Percentiles rank a stretch among this genome's conserved stretches.
These are phyloP conservation scores for Salix koriyanagi DNA, from an alignment of 345 rosid genomes.

Conservation along the genomic window DNA sequence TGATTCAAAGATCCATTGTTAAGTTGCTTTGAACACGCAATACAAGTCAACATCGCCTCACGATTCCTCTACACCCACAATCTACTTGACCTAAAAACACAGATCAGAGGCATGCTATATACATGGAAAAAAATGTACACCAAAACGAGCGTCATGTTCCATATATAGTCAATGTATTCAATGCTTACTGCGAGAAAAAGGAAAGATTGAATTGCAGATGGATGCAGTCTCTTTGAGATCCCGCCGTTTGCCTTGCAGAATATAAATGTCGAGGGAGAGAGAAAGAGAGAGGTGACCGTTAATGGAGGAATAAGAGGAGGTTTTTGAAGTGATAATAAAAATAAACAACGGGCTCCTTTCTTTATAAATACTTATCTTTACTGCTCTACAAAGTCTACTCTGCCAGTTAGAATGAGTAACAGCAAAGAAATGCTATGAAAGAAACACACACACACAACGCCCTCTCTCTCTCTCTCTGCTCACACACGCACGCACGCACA, in stretches of 20 bases:
- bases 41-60: slow-evolving; percentile 75
- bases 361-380: neutral
- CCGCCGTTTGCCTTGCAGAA: neutral
- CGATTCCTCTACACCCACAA: neutral
- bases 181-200: slow-evolving; percentile 7
- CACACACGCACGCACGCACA: too few relatives aligned
- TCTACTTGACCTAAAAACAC: slow-evolving; percentile 15
- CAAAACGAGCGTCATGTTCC: neutral
- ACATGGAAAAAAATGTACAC: neutral
- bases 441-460: neutral
- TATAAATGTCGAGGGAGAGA: neutral
- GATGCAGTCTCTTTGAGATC: slow-evolving; percentile 8
- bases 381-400: neutral
- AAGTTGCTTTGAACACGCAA: slow-evolving; percentile 78
- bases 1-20: slow-evolving; percentile 54
- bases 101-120: slow-evolving; percentile 25
- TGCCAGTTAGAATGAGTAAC: slow-evolving; percentile 19
- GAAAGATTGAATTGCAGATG: neutral
- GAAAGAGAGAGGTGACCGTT: slow-evolving; percentile 37
- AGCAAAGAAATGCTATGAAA: slow-evolving; percentile 14
- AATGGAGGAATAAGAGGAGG: slow-evolving; percentile 32
- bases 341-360: neutral
- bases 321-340: slow-evolving; percentile 7
- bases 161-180: neutral
- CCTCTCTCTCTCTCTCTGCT: neutral